phyloP scores from a whole-genome alignment of 2,329 filamentous ascomycete genomes.

The Penicillium sp. region DNA sequence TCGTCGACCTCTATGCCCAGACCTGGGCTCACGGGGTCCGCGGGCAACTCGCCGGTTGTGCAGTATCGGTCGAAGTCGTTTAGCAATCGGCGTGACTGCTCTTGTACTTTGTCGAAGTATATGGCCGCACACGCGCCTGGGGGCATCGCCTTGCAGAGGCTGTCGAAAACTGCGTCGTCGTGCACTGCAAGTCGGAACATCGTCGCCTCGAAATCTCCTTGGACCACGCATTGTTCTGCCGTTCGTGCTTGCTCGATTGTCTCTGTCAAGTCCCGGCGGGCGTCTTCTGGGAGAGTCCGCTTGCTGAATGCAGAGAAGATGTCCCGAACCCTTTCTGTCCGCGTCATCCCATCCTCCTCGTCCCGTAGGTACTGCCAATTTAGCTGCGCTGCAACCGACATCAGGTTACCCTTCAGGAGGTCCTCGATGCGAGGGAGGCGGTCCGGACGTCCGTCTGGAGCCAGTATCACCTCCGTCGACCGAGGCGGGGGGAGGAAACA shows the following conservation, averaged over 20 bases:
- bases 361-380: conserved; percentile 37
- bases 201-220: conserved; percentile 46
- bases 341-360: conserved; percentile 33
- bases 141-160: conserved; percentile 44
- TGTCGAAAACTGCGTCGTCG: conserved; percentile 43
- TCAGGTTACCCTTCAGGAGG: conserved; percentile 33
- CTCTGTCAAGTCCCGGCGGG: conserved; percentile 40
- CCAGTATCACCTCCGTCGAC: conserved; percentile 30
- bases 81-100: conserved; percentile 35
- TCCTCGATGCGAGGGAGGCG: conserved; percentile 32
- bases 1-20: conserved; percentile 25
- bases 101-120: conserved; percentile 46
- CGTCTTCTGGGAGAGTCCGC: conserved; percentile 42
- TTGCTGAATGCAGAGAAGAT: conserved; percentile 47
- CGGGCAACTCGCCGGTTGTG: conserved; percentile 28
- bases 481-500: conserved; percentile 31
- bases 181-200: conserved; percentile 47
- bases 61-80: conserved; percentile 43
- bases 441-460: conserved; percentile 32
- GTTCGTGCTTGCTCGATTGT: conserved; percentile 33
- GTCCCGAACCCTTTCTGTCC: conserved; percentile 42
- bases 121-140: conserved; percentile 42
- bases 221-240: conserved; percentile 45
- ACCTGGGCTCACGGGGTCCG: conserved; percentile 17
- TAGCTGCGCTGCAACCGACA: conserved; percentile 31